Evolutionary conservation across 768 basidiomycete genomes (phyloP).

Genomic region (button mushroom (Agaricus bisporus)): DNA sequence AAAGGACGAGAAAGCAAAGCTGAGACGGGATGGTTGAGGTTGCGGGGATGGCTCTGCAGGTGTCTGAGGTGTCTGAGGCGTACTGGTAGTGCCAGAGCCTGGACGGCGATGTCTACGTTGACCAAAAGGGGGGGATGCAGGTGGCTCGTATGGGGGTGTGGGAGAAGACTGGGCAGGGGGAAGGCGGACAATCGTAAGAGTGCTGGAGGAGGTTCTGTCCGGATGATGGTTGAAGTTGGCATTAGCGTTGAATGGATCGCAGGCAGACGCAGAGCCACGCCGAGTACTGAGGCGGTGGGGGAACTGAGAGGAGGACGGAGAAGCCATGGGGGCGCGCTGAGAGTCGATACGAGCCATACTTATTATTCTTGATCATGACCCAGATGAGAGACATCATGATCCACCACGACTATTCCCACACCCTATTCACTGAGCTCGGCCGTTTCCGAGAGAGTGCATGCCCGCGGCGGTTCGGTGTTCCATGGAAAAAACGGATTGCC

Average conservation of each 20-base stretch:
- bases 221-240: conserved; percentile 45
- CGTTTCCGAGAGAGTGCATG: too few relatives aligned
- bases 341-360: not conserved
- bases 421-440: not conserved
- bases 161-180: conserved; percentile 22
- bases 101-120: conserved; percentile 21
- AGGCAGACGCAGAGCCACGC: conserved; percentile 62
- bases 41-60: conserved; percentile 15
- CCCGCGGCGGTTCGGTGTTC: too few relatives aligned
- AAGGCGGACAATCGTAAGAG: conserved; percentile 72
- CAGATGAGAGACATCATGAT: not conserved
- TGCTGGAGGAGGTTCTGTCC: conserved; percentile 51
- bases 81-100: conserved; percentile 2
- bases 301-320: not conserved
- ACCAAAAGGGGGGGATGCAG: conserved; percentile 19
- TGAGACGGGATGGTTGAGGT: conserved; percentile 12
- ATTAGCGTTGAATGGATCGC: conserved; percentile 63
- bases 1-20: conserved; percentile 37
- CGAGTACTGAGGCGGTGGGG: conserved; percentile 39
- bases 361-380: not conserved
- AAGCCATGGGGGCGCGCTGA: not conserved
- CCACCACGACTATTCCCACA: conserved; percentile 6
- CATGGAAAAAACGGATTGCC: too few relatives aligned
- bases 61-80: conserved; percentile 18
- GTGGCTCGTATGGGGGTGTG: conserved; percentile 26